Conservation (phyloP, 2,329 filamentous ascomycete genomes). For the Chaetomium sp. region DNA sequence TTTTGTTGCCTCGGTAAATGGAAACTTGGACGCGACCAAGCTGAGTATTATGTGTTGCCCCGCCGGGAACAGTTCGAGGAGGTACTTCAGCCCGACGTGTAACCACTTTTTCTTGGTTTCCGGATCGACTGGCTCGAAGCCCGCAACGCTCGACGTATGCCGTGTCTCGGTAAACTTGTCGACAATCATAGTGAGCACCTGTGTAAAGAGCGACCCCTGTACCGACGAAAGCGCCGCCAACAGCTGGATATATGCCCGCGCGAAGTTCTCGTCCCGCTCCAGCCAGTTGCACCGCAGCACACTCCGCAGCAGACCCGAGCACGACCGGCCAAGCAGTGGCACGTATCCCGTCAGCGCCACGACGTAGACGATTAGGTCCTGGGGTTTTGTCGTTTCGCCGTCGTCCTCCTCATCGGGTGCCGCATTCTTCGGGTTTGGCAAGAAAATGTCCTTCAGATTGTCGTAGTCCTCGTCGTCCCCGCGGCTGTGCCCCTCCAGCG, state of each 20-base stretch:
- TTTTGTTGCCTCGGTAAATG: conserved; percentile 73
- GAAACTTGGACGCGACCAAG: conserved; percentile 69
- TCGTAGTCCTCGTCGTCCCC: conserved; percentile 64
- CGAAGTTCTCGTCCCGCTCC: conserved; percentile 65
- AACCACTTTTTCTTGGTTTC: conserved; percentile 70
- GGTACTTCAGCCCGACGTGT: conserved; percentile 73
- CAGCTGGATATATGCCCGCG: conserved; percentile 68
- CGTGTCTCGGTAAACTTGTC: conserved; percentile 67
- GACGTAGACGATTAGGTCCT: conserved; percentile 63
- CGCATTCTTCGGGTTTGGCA: conserved; percentile 48
- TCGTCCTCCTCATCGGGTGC: conserved; percentile 40
- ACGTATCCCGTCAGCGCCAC: conserved; percentile 64
- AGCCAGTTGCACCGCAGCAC: conserved; percentile 67
- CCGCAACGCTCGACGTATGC: conserved; percentile 49
- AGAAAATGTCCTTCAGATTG: conserved; percentile 61
- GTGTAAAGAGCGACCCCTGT: conserved; percentile 74
- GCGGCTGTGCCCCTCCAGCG: conserved; percentile 58
- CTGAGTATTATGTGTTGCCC: conserved; percentile 70
- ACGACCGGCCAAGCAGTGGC: conserved; percentile 61
- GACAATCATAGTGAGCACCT: conserved; percentile 78
- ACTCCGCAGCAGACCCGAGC: conserved; percentile 59
- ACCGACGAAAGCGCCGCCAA: conserved; percentile 75
- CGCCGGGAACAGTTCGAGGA: conserved; percentile 80
- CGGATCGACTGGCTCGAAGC: conserved; percentile 62
- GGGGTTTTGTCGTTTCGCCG: conserved; percentile 49